These are phyloP conservation scores for Clonostachys chloroleuca DNA, from an alignment of 2,329 filamentous ascomycete genomes.

Conservation along the genomic window DNA sequence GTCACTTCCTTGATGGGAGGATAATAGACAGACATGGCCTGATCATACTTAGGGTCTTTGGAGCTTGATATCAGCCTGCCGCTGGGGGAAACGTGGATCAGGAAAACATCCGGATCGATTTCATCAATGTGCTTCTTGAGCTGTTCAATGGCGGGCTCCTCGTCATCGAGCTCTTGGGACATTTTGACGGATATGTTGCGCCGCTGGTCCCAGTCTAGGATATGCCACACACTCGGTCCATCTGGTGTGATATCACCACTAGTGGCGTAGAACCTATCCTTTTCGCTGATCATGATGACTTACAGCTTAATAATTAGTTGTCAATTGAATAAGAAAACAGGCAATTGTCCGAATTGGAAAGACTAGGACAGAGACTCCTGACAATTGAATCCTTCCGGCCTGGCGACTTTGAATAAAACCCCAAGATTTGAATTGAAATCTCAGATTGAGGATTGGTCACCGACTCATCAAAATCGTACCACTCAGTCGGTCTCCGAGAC, in stretches of 20 bases:
- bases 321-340: neutral
- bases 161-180: slow-evolving; percentile 11
- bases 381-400: too few species aligned
- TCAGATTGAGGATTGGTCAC: too few species aligned
- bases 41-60: slow-evolving; percentile 17
- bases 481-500: too few species aligned
- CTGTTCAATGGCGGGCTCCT: slow-evolving; percentile 10
- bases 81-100: slow-evolving; percentile 9
- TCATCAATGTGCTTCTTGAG: slow-evolving; percentile 8
- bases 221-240: slow-evolving; percentile 13
- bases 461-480: too few species aligned
- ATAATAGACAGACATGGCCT: slow-evolving; percentile 15
- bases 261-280: slow-evolving; percentile 2
- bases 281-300: neutral
- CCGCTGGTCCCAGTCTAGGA: slow-evolving; percentile 15
- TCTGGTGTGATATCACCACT: slow-evolving; percentile 4
- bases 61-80: slow-evolving; percentile 5
- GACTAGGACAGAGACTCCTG: too few species aligned
- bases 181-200: slow-evolving; percentile 14
- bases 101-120: slow-evolving; percentile 15
- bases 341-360: neutral
- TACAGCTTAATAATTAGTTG: too few species aligned
- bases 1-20: slow-evolving; percentile 7
- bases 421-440: too few species aligned
- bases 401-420: too few species aligned